A percentile compares a stretch with the other conserved stretches of the same genome.
phyloP scores from a whole-genome alignment of 73 alveolate species.

The Blepharisma stoltei region DNA sequence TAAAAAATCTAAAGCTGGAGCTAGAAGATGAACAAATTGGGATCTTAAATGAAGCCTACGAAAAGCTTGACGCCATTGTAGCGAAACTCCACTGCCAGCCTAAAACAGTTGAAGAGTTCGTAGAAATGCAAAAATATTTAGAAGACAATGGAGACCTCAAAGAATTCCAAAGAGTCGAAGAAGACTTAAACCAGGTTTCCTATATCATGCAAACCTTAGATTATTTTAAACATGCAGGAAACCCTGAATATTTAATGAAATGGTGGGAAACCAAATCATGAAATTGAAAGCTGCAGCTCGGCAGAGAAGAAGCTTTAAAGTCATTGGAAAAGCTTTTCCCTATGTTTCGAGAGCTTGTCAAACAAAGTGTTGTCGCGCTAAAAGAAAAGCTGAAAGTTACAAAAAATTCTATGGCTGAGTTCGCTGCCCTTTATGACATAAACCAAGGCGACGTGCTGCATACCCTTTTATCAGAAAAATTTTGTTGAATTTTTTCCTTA shows the following conservation, averaged over 20 bases:
- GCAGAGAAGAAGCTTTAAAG: not conserved
- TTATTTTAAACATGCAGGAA: not conserved
- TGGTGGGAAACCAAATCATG: slow-evolving; percentile 15
- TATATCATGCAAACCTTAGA: not conserved
- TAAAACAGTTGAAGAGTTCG: slow-evolving; percentile 13
- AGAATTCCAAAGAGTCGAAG: not conserved
- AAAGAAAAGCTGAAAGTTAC: not conserved
- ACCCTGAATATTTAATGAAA: not conserved
- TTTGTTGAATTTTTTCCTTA: no score
- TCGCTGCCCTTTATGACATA: not conserved
- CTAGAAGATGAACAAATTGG: not conserved
- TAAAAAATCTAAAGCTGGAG: not conserved
- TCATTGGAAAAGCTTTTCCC: slow-evolving; percentile 6
- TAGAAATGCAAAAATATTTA: slow-evolving; percentile 1
- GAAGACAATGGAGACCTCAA: slow-evolving; percentile 10
- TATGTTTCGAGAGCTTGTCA: not conserved
- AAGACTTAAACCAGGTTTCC: not conserved
- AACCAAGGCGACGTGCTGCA: not conserved
- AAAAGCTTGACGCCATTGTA: not conserved
- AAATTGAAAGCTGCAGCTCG: not conserved
- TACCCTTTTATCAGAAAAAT: no score
- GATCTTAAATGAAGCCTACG: slow-evolving; percentile 4
- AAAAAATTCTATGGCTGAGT: not conserved
- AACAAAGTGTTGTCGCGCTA: not conserved
- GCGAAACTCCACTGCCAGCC: not conserved